Evolutionary conservation across 257 asterid species (phyloP), one percentile per base, ranked within the genome.

Genomic region (Solanum chaucha): DNA sequence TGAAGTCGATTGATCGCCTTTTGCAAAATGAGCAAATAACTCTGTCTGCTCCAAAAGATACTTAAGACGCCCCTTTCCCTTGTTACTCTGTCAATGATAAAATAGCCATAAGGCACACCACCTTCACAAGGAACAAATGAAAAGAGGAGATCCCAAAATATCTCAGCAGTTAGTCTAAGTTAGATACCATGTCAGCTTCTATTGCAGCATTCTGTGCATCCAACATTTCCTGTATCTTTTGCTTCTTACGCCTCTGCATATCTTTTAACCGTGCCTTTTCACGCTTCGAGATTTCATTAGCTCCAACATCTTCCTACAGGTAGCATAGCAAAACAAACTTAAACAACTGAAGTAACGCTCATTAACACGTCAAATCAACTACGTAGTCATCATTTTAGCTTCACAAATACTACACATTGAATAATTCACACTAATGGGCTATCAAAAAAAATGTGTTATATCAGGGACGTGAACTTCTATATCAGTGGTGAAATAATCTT

Each of bases 31-130:
- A 72, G 99, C 94, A 95, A 97, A 97, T 68, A 97, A 88, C 92
- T 97, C 99, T 5, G 99, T 97, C 90, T 97, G 99, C 96, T 95
- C 96, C 89, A 97, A 93, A 80, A 97, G 98, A 93, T 95, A 97
- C 86, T 94, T 95, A 89, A 97, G 88, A 35, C 99, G 97, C 40
- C 99, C 99, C 88, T 96, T 94, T 84, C 99, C 99, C 92, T 87
- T 95, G 90, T 93, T 97, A 91, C 93, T 96, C 99, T 97, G 97
- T 83, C 88, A 71, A 91, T 22, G 36, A 89, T 48, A 81, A 81
- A 88, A 68, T 81, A 44, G 26, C 58, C 44, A 34, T 46, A 36
- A 70, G 24, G 17, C 58, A 72, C 58, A 85, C 24, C 70, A 85
- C 26, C 83, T 71, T 61, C 80, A 48, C 46, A 71, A 34, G 78